Evolutionary conservation across 495 filamentous ascomycete species (phyloP).

Genomic region (Hypoxylon crocopeplum): DNA sequence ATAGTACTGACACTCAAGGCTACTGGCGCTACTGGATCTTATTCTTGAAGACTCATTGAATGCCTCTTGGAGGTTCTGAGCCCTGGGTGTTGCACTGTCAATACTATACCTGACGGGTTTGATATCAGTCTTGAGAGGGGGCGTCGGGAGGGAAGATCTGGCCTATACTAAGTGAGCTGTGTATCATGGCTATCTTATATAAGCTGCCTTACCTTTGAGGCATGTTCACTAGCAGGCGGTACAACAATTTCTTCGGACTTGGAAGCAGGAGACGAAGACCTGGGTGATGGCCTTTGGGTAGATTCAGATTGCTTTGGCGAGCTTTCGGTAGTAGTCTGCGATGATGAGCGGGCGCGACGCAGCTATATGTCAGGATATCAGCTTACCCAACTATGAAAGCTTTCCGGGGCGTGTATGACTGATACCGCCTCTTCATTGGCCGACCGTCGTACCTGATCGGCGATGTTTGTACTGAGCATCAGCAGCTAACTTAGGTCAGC

Average conservation of each 20-base stretch:
- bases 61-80: constrained; percentile 76
- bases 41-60: constrained; percentile 52
- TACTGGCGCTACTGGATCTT: constrained; percentile 62
- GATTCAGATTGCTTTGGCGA: constrained; percentile 36
- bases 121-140: constrained; percentile 73
- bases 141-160: constrained; percentile 51
- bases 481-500: constrained; percentile 50
- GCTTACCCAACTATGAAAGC: constrained; percentile 79
- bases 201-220: constrained; percentile 43
- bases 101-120: constrained; percentile 66
- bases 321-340: constrained; percentile 47
- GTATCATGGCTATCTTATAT: constrained; percentile 14
- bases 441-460: constrained; percentile 58
- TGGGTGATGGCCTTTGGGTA: constrained; percentile 40
- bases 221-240: constrained; percentile 38
- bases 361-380: neutral
- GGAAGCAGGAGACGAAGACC: constrained; percentile 30
- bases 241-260: constrained; percentile 32
- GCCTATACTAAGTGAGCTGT: constrained; percentile 36
- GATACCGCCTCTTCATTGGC: constrained; percentile 78
- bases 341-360: neutral
- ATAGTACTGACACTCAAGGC: constrained; percentile 70
- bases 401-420: constrained; percentile 85
- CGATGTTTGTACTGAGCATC: constrained; percentile 67
- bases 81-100: constrained; percentile 79